Conservation (phyloP, 108 stramenopile species). For the Aurantiochytrium sp. region DNA sequence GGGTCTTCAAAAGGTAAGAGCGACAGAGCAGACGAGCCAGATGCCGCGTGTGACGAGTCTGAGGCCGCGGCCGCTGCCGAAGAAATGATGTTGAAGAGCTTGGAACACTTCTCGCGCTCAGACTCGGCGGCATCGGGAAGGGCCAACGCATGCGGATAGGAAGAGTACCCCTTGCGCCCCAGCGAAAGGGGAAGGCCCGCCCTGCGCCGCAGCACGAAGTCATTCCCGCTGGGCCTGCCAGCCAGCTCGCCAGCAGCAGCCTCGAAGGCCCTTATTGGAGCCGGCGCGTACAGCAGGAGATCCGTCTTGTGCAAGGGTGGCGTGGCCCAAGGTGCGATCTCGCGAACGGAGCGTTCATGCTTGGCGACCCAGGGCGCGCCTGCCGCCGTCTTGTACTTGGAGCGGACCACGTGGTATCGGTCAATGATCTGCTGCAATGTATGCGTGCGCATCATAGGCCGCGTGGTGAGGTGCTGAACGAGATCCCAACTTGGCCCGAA, state of each 20-base stretch:
- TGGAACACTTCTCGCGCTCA: neutral
- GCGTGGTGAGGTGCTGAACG: neutral
- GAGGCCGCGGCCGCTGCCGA: neutral
- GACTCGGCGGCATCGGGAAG: neutral
- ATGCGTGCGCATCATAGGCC: neutral
- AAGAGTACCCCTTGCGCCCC: neutral
- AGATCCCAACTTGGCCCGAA: slow-evolving; percentile 19
- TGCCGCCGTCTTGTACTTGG: neutral
- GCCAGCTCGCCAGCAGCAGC: neutral
- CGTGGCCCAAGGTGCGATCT: neutral
- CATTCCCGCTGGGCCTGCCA: neutral
- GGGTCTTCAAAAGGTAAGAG: no score
- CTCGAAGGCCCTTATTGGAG: neutral
- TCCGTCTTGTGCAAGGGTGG: neutral
- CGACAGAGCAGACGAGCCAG: no score
- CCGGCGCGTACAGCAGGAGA: neutral
- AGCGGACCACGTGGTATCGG: neutral
- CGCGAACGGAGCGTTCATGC: neutral
- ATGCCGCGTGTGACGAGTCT: no score
- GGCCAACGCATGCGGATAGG: neutral
- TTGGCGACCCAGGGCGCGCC: neutral
- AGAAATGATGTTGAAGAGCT: neutral
- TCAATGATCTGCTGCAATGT: neutral
- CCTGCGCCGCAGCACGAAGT: neutral
- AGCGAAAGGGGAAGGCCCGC: neutral